phyloP scores from a whole-genome alignment of 1,139 yeast genomes.

The Yarrowia galli region DNA sequence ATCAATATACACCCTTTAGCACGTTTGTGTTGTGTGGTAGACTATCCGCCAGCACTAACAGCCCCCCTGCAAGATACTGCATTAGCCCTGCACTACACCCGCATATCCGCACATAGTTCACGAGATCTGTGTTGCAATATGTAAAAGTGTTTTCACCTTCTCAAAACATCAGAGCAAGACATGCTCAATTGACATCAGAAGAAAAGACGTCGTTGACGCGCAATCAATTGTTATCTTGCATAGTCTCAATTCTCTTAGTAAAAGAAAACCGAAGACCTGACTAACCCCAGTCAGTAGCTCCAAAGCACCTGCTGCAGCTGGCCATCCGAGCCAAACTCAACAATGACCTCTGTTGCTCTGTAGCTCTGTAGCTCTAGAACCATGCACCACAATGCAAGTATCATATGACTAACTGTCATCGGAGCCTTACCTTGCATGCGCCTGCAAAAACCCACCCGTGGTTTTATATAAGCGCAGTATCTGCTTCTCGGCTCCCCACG shows the following conservation, averaged over 20 bases:
- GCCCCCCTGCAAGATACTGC: conserved; percentile 4
- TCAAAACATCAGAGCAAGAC: too few species aligned
- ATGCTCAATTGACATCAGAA: too few species aligned
- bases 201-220: too few species aligned
- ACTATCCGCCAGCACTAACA: background rate
- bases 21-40: background rate
- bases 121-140: background rate
- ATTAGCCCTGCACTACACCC: conserved; percentile 22
- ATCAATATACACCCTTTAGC: background rate
- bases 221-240: too few species aligned
- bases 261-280: too few species aligned
- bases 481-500: background rate
- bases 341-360: background rate
- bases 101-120: background rate
- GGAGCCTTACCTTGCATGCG: background rate
- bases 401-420: background rate
- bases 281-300: too few species aligned
- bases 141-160: too few species aligned
- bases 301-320: background rate
- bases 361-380: background rate
- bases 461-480: background rate
- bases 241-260: too few species aligned
- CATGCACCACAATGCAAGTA: background rate
- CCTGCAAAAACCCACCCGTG: background rate
- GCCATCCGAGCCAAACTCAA: background rate